These are phyloP conservation scores for Strigomonas oncopelti DNA, from an alignment of 208 protist species.

Conservation along the genomic window DNA sequence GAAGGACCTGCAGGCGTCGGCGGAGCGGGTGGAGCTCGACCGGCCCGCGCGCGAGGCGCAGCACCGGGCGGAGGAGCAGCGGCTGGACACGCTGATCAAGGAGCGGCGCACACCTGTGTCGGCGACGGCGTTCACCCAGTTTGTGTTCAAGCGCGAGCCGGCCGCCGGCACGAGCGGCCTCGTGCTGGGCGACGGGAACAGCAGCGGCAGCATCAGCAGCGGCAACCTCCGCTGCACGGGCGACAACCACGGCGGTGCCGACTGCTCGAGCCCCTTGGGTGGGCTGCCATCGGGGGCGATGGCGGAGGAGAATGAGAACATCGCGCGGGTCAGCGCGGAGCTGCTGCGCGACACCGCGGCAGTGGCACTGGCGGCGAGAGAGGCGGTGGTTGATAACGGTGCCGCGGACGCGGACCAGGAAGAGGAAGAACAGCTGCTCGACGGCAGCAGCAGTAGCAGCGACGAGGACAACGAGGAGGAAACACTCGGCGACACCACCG, in stretches of 20 bases:
- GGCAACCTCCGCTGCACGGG: not conserved
- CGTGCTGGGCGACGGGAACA: not conserved
- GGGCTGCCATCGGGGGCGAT: not conserved
- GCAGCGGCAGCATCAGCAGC: not conserved
- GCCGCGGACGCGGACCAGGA: not conserved
- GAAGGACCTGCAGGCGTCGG: conserved; percentile 42
- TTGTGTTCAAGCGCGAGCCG: conserved; percentile 23
- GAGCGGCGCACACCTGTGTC: conserved; percentile 55
- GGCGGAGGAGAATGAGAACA: conserved; percentile 14
- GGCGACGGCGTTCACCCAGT: conserved; percentile 69
- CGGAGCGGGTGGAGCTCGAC: conserved; percentile 40
- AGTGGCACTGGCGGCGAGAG: not conserved
- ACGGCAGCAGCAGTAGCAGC: not conserved
- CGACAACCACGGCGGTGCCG: not conserved
- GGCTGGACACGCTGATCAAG: conserved; percentile 28
- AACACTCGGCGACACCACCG: too few relatives aligned
- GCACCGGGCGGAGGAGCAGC: conserved; percentile 29
- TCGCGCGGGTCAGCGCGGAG: conserved; percentile 38
- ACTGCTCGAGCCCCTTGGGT: not conserved
- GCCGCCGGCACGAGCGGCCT: too few relatives aligned
- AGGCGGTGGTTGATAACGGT: too few relatives aligned
- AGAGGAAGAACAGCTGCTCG: not conserved
- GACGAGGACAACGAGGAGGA: too few relatives aligned
- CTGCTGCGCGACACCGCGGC: not conserved
- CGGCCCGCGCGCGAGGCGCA: conserved; percentile 36